Percentiles rank a stretch among this genome's conserved stretches.
Evolutionary conservation across 2,329 filamentous ascomycete species (phyloP).

Genomic region (Paracorniculantispora psalliotae): DNA sequence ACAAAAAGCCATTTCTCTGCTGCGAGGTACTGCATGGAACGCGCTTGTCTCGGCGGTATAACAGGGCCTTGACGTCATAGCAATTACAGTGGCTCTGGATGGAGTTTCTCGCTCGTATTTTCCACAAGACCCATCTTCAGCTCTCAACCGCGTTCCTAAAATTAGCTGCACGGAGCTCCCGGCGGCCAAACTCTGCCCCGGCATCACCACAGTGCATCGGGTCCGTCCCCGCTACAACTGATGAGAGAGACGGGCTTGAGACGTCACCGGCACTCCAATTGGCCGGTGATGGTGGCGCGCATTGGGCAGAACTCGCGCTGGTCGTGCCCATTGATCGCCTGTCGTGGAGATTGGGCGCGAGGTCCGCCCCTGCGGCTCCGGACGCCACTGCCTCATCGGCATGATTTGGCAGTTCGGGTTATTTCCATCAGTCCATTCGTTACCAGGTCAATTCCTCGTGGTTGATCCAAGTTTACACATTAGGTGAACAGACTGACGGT

Average conservation of each 20-base stretch:
- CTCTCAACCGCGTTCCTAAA: neutral
- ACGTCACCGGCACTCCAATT: neutral
- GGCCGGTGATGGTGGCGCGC: neutral
- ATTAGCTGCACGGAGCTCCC: neutral
- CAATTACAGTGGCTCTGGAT: neutral
- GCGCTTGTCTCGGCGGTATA: no score
- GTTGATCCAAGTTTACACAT: neutral
- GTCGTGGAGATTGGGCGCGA: neutral
- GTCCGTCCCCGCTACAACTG: neutral
- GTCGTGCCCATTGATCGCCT: neutral
- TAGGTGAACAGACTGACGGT: no score
- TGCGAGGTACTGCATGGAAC: no score
- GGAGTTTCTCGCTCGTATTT: neutral
- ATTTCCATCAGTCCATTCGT: neutral
- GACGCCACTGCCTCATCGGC: neutral
- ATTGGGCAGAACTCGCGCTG: neutral
- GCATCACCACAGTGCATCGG: neutral
- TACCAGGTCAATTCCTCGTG: neutral
- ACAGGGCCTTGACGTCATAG: neutral
- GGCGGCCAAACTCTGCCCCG: neutral
- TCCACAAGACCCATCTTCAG: neutral
- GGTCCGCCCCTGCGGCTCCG: constrained; percentile 14
- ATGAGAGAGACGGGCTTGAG: neutral
- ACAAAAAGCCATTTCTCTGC: no score
- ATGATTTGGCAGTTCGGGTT: neutral